Conservation (phyloP, 2,329 filamentous ascomycete genomes). For the Aspergillus amoenus region DNA sequence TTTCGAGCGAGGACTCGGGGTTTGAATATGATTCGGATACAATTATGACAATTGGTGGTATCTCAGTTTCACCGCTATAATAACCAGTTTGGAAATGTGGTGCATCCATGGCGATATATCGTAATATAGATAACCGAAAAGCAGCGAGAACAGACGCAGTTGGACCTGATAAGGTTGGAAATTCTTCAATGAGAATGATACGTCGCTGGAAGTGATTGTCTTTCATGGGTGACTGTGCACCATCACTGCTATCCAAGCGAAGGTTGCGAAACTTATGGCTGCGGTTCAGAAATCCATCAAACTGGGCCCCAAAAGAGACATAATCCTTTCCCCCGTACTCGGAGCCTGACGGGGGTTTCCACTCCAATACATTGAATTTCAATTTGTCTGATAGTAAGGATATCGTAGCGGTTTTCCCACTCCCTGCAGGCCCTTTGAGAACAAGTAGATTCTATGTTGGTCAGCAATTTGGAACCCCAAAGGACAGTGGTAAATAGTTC, state of each 20-base stretch:
- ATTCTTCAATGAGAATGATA: constrained; percentile 76
- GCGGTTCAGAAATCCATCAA: constrained; percentile 86
- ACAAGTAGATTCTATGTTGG: constrained; percentile 68
- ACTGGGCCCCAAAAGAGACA: constrained; percentile 72
- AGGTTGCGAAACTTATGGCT: constrained; percentile 78
- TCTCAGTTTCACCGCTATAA: constrained; percentile 18
- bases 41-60: constrained; percentile 75
- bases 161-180: constrained; percentile 71
- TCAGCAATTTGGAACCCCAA: constrained; percentile 17
- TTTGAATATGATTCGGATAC: constrained; percentile 88
- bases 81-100: constrained; percentile 45
- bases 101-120: constrained; percentile 69
- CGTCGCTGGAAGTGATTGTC: constrained; percentile 37
- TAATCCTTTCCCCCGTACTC: constrained; percentile 61
- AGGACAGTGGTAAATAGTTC: not conserved
- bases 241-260: constrained; percentile 41
- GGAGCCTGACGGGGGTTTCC: constrained; percentile 76
- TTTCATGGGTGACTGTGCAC: not conserved
- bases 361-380: constrained; percentile 76
- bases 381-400: constrained; percentile 75
- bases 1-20: constrained; percentile 82
- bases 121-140: constrained; percentile 73
- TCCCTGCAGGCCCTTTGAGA: constrained; percentile 85
- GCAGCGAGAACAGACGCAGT: constrained; percentile 64
- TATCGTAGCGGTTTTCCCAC: constrained; percentile 88